phyloP scores from a whole-genome alignment of 2,329 filamentous ascomycete species.

The Alternaria rosae region DNA sequence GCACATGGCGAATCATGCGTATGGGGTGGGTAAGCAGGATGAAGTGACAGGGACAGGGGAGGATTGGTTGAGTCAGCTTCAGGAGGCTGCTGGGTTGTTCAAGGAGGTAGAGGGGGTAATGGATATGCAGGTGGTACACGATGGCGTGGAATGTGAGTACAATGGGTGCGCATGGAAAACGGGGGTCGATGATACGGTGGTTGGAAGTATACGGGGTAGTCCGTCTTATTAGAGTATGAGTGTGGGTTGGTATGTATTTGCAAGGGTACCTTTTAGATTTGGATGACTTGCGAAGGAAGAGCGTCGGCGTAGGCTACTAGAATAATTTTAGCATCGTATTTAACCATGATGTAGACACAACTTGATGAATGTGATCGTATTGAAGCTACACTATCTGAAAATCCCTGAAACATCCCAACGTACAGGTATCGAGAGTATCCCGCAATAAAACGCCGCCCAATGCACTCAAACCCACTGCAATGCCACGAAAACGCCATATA shows the following conservation, averaged over 20 bases:
- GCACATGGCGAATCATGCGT: neutral
- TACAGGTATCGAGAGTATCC: neutral
- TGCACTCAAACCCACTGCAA: neutral
- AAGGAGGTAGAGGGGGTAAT: no score
- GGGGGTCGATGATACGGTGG: neutral
- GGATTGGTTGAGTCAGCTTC: neutral
- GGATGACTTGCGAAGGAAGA: neutral
- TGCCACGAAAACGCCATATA: conserved; percentile 1
- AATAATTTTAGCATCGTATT: neutral
- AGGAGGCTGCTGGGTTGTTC: neutral
- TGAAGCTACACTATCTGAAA: neutral
- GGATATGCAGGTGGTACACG: neutral
- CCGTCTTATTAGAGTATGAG: neutral
- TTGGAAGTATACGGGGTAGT: neutral
- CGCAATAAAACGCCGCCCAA: conserved; percentile 4
- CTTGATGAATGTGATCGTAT: neutral
- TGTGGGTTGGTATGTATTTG: neutral
- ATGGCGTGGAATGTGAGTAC: neutral
- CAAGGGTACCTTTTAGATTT: neutral
- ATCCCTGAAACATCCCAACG: neutral
- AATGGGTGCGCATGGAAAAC: neutral
- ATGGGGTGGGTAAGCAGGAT: accelerated
- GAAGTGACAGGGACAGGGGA: neutral
- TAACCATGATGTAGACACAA: neutral
- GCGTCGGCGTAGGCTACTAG: neutral